Evolutionary conservation across 73 alveolate species (phyloP), one percentile per base, ranked within the genome.

Genomic region (Effrenium voratum): DNA sequence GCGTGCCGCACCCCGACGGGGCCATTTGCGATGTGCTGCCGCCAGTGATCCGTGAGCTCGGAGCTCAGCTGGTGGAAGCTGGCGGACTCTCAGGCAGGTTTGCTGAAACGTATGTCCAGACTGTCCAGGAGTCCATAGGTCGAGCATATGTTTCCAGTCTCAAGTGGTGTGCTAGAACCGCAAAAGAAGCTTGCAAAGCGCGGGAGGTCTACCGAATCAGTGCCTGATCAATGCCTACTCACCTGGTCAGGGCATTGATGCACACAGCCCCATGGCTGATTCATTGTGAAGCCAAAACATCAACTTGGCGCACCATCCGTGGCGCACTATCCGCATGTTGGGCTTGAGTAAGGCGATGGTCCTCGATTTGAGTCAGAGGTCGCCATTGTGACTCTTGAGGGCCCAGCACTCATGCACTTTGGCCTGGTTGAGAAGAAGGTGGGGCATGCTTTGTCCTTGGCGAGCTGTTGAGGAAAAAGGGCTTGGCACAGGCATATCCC

Each of bases 1-100:
- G 98, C 75, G 98, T 92, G 66, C 98, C 98, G 13, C 98, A 92
- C n/a, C 98, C 98, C 13, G 98, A 92, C 40, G 98, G 98, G 15
- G 98, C 98, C n/a, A 92, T 92, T n/a, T 92, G 98, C 40, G 98
- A 92, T n/a, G 92, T 22, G 22, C 92, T 92, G 45, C 98, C 98
- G 34, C 49, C n/a, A 3, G 60, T 40, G 3, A 52, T 92, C 81
- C 44, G 36, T 13, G 70, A 75, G 50, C 47, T 92, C 3, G 91
- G 83, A 24, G 57, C 41, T 22, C 57, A 40, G 22, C 49, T 92
- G 40, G 92, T 52, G 38, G 79, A 44, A 34, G 80, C 49, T 15
- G 98, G 91, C 49, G 98, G 90, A 22, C 32, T 76, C 34, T 52
- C 70, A 73, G 98, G 87, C 15, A 24, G 59, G 87, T 13, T n/a